Conservation (phyloP, 768 basidiomycete species). For the Pulveroboletus sp. region DNA sequence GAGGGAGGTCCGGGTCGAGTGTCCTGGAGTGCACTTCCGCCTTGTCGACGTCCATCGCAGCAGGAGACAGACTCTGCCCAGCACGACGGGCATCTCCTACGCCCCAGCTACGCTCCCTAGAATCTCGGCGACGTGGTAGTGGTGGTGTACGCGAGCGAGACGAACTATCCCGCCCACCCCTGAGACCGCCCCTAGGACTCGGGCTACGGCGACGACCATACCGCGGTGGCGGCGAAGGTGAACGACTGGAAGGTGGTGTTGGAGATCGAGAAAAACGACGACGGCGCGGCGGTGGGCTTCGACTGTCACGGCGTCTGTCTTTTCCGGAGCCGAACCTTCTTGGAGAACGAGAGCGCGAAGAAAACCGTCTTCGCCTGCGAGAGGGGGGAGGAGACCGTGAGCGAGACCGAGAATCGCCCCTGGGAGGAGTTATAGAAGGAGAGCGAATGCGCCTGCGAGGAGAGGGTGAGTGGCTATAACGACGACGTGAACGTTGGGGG, state of each 20-base stretch:
- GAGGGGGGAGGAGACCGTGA: conserved; percentile 39
- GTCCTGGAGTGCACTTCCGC: conserved; percentile 20
- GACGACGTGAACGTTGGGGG: conserved; percentile 22
- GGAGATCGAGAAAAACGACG: conserved; percentile 45
- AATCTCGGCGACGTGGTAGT: conserved; percentile 27
- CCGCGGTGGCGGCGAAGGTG: conserved; percentile 30
- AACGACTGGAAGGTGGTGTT: conserved; percentile 46
- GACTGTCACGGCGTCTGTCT: conserved; percentile 26
- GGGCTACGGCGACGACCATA: conserved; percentile 44
- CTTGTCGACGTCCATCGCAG: conserved; percentile 22
- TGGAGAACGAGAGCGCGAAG: conserved; percentile 28
- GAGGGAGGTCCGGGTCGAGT: conserved; percentile 29
- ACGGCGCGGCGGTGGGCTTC: conserved; percentile 33
- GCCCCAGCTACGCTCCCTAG: conserved; percentile 22
- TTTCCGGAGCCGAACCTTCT: conserved; percentile 16
- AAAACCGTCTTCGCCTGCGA: conserved; percentile 35
- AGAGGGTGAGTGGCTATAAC: conserved; percentile 24
- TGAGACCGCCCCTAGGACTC: conserved; percentile 31
- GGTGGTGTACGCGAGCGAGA: conserved; percentile 35
- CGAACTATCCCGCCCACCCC: conserved; percentile 22
- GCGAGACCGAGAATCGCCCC: conserved; percentile 37
- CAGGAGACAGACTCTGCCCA: conserved; percentile 26
- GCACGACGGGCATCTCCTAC: conserved; percentile 17
- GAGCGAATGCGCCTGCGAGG: conserved; percentile 28
- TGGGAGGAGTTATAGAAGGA: conserved; percentile 32